Conservation (phyloP, 129 eudicot genomes). For the Apium graveolens region DNA sequence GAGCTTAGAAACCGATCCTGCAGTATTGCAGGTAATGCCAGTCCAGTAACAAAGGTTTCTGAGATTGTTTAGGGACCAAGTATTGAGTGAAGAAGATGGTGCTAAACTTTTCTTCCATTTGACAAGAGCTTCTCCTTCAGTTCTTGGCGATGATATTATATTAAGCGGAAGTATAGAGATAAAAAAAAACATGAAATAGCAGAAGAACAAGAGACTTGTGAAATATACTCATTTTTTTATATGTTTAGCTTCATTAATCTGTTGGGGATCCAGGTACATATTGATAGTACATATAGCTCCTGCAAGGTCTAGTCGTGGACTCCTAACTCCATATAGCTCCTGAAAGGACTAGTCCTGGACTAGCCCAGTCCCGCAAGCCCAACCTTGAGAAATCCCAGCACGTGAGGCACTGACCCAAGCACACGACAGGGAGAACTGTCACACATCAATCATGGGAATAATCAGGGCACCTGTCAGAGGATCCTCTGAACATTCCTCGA, state of each 20-base stretch:
- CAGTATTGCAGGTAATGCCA: conserved; percentile 43
- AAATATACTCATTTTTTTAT: not conserved
- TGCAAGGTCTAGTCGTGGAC: too few relatives aligned
- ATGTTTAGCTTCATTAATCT: not conserved
- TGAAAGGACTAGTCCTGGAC: too few relatives aligned
- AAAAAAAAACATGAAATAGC: conserved; percentile 22
- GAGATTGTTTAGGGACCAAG: conserved; percentile 54
- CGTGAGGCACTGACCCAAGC: too few relatives aligned
- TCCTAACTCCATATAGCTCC: too few relatives aligned
- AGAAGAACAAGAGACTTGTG: conserved; percentile 8
- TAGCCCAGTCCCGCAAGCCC: too few relatives aligned
- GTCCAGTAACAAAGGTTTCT: conserved; percentile 63
- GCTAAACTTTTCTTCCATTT: conserved; percentile 58
- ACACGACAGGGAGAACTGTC: too few relatives aligned
- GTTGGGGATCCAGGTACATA: not conserved
- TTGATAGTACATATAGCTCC: too few relatives aligned
- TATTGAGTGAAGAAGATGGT: conserved; percentile 32
- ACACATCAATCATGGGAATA: too few relatives aligned
- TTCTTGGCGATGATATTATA: conserved; percentile 29
- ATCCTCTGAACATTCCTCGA: too few relatives aligned
- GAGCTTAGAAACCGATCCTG: conserved; percentile 31
- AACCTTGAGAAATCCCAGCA: too few relatives aligned
- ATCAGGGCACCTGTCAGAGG: too few relatives aligned
- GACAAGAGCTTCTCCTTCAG: conserved; percentile 67
- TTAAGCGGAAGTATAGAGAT: conserved; percentile 32